Conservation (phyloP, 202 grass and related monocot species). For the Alloteropsis angusta region DNA sequence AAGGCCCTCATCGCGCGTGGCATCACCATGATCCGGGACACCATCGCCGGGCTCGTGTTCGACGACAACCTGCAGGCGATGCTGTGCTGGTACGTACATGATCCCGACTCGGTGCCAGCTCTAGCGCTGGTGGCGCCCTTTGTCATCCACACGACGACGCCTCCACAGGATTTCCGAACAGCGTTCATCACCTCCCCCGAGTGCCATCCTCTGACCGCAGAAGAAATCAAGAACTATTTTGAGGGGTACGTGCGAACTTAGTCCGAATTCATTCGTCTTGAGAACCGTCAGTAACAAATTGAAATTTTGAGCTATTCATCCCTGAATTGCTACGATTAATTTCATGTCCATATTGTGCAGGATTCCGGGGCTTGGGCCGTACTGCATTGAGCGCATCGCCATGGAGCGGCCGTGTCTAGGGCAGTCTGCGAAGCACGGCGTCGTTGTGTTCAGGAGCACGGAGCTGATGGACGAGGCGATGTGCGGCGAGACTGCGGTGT, state of each 20-base stretch:
- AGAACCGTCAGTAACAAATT: neutral
- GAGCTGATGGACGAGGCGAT: neutral
- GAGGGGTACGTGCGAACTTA: neutral
- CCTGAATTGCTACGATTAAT: neutral
- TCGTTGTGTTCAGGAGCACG: neutral
- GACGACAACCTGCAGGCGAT: conserved; percentile 21
- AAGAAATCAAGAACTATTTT: conserved; percentile 30
- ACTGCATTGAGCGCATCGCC: neutral
- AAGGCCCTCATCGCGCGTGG: neutral
- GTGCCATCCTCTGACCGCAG: neutral
- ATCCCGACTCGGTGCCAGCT: neutral
- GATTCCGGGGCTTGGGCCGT: neutral
- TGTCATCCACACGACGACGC: neutral
- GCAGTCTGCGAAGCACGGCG: conserved; percentile 10
- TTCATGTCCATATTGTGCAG: neutral
- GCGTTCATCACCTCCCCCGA: conserved; percentile 29
- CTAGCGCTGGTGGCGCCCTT: conserved; percentile 3
- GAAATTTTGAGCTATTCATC: neutral
- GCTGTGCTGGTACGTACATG: neutral
- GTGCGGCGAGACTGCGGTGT: neutral
- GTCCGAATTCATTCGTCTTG: neutral
- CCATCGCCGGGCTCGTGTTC: conserved; percentile 24
- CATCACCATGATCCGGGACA: neutral
- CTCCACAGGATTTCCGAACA: conserved; percentile 27
- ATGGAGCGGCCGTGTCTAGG: neutral